Evolutionary conservation across 768 basidiomycete species (phyloP).

Genomic region (Auriscalpium vulgare): DNA sequence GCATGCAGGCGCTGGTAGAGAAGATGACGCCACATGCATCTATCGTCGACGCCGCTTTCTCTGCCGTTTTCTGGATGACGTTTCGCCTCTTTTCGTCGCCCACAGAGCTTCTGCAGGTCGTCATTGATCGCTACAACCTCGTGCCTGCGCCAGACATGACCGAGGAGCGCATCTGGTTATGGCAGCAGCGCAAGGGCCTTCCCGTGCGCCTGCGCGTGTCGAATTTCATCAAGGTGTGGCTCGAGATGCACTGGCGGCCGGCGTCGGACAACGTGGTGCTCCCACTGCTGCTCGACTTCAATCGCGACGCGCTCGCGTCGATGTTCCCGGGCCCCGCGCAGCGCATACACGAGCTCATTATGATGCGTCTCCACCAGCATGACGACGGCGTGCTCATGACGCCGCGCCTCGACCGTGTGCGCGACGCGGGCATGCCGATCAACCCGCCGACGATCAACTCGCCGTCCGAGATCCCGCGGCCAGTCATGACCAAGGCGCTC

Average conservation of each 20-base stretch:
- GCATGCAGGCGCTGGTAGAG: conserved; percentile 84
- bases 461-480: conserved; percentile 72
- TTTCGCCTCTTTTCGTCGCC: conserved; percentile 90
- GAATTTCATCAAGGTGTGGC: conserved; percentile 91
- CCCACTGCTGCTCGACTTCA: conserved; percentile 49
- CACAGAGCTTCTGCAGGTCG: conserved; percentile 59
- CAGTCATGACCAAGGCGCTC: conserved; percentile 76
- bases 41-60: conserved; percentile 80
- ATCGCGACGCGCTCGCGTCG: conserved; percentile 47
- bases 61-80: conserved; percentile 88
- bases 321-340: conserved; percentile 66
- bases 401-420: conserved; percentile 54
- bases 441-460: conserved; percentile 43
- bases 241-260: conserved; percentile 85
- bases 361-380: conserved; percentile 37
- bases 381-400: conserved; percentile 34
- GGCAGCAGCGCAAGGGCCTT: conserved; percentile 83
- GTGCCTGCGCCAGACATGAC: conserved; percentile 51
- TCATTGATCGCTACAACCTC: conserved; percentile 81
- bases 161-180: conserved; percentile 55
- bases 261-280: conserved; percentile 63
- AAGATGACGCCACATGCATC: conserved; percentile 95
- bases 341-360: conserved; percentile 63
- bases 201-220: conserved; percentile 88
- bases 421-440: conserved; percentile 69